Evolutionary conservation across 2,329 filamentous ascomycete species (phyloP).

Genomic region (Cladosporium oxysporum): DNA sequence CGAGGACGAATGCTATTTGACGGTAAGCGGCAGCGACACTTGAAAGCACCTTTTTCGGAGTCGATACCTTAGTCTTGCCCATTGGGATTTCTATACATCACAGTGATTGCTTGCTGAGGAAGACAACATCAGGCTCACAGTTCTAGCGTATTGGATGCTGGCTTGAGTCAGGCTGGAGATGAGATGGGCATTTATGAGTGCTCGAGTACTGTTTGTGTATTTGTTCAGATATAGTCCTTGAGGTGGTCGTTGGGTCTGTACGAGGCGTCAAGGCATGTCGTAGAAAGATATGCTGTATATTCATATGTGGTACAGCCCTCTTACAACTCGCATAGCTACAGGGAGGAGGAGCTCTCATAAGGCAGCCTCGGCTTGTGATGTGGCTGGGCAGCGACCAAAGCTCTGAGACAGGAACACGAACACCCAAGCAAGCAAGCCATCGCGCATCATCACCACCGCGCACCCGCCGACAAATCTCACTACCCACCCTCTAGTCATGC

Average conservation of each 20-base stretch:
- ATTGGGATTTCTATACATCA: neutral
- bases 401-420: constrained; percentile 2
- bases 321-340: neutral
- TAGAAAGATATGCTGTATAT: no score
- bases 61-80: no score
- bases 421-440: neutral
- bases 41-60: neutral
- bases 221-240: no score
- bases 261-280: no score
- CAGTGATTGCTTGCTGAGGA: no score
- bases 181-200: neutral
- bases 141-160: no score
- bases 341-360: no score
- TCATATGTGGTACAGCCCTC: neutral
- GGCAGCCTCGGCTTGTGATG: neutral
- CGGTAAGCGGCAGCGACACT: neutral
- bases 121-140: no score
- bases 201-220: neutral
- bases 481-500: neutral
- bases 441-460: constrained; percentile 2
- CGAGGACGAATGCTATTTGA: no score
- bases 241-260: no score
- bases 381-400: neutral
- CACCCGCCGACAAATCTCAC: neutral
- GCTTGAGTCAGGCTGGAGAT: no score